These are phyloP conservation scores for Taphrina populina DNA, from an alignment of 1,139 yeast genomes.

Conservation along the genomic window DNA sequence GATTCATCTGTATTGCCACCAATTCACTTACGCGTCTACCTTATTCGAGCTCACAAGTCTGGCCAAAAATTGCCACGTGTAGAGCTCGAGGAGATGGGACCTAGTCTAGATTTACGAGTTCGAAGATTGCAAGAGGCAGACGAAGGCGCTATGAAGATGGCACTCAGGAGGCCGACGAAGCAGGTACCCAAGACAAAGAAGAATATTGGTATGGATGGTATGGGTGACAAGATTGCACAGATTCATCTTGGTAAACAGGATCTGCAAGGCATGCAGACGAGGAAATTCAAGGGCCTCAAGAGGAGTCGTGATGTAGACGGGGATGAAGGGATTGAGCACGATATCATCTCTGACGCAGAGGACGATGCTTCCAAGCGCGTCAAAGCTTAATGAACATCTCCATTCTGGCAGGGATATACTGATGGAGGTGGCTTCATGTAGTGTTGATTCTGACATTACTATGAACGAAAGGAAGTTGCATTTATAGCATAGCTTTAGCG, in stretches of 20 bases:
- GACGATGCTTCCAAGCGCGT: constrained; percentile 18
- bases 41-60: constrained; percentile 67
- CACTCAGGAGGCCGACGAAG: constrained; percentile 76
- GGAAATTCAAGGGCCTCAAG: constrained; percentile 98
- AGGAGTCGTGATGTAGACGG: constrained; percentile 71
- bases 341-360: constrained; percentile 12
- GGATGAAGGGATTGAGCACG: constrained; percentile 47
- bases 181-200: constrained; percentile 78
- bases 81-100: constrained; percentile 93
- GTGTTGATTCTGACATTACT: no score
- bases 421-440: no score
- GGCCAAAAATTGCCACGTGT: constrained; percentile 91
- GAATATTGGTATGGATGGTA: constrained; percentile 78
- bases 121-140: constrained; percentile 85
- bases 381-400: constrained; percentile 1
- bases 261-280: constrained; percentile 80
- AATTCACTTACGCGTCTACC: constrained; percentile 86
- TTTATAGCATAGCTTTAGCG: constrained; percentile 10
- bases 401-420: neutral
- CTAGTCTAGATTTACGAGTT: constrained; percentile 85
- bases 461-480: no score
- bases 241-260: constrained; percentile 96
- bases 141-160: constrained; percentile 89
- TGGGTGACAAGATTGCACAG: constrained; percentile 98
- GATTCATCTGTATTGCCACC: constrained; percentile 57